Percentiles rank a stretch among this genome's conserved stretches.
phyloP scores from a whole-genome alignment of 129 eudicot species.

The Flaveria trinervia region DNA sequence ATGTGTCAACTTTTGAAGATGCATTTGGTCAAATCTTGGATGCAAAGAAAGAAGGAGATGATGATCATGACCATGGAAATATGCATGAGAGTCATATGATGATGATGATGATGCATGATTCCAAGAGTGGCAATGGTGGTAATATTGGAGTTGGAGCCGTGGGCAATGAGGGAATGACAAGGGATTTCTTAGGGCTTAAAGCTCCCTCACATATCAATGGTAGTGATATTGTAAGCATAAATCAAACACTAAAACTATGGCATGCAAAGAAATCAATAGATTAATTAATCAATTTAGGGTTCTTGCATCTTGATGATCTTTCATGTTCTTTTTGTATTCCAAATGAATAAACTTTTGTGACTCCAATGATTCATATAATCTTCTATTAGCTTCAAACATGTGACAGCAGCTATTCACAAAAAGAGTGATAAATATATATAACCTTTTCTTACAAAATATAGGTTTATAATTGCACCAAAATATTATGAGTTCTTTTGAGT shows the following conservation, averaged over 20 bases:
- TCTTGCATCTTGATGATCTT: background rate
- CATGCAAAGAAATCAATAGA: constrained; percentile 29
- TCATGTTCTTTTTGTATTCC: constrained; percentile 3
- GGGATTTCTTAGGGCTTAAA: constrained; percentile 84
- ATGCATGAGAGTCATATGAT: background rate
- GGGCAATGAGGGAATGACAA: constrained; percentile 64
- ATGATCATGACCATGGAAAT: background rate
- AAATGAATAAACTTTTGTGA: constrained; percentile 34
- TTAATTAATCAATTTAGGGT: background rate
- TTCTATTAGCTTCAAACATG: no score
- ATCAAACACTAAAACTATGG: constrained; percentile 43
- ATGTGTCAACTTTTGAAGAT: constrained; percentile 52
- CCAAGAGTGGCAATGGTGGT: constrained; percentile 15
- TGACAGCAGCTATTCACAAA: no score
- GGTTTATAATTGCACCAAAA: no score
- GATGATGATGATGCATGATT: constrained; percentile 21
- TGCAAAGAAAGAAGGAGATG: constrained; percentile 34
- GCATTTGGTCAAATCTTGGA: constrained; percentile 54
- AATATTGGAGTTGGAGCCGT: constrained; percentile 29
- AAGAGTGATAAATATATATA: no score
- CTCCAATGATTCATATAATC: constrained; percentile 21
- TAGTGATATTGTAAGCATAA: constrained; percentile 42
- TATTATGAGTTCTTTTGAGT: no score
- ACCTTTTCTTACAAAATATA: no score
- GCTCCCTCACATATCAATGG: constrained; percentile 50